Evolutionary conservation across 306 rosid species (phyloP), one percentile per base, ranked within the genome.

Genomic region (Parietaria judaica): DNA sequence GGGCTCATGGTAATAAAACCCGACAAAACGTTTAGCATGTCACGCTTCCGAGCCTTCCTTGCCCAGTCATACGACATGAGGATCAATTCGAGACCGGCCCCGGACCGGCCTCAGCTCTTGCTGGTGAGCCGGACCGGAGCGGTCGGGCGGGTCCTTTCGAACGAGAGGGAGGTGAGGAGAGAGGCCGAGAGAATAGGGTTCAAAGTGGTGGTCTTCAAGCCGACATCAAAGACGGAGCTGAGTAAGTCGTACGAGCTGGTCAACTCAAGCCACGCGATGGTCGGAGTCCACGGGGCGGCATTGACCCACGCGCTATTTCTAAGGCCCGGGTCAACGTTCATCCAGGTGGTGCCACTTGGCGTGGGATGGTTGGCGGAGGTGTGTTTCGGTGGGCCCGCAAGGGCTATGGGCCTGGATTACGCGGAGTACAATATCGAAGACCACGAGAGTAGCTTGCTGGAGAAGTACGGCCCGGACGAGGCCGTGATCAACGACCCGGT

Each of bases 271-370:
- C 81, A 84, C 45, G 78, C 70, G 7, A 72, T 79, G 77, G 36
- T 83, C 5, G 89, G 86, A 3, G 77, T 85, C 1, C 94, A 82
- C 44, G 86, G 94, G 1, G 81, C 79, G 0, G 86, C 75, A 3
- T 58, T 82, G 8, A 85, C 92, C 12, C 74, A 79, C 60, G 45
- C 48, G 0, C 31, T 83, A 60, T 83, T 86, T 58, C 56, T 78
- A 0, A 44, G 70, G 43, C 54, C 63, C 1, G 82, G 87, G 0
- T 65, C 77, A 0, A 54, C 72, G 14, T n/a, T 72, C 57, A 7
- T 83, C 10, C 87, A 83, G 11, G 76, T 83, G 72, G 79, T 82
- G 39, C 94, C 84, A 4, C 31, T 83, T 14, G 94, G 84, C 5
- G 5, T 50, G 14, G 56, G 34, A 0, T 83, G 83, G 83, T 58